Conservation (phyloP, 306 rosid genomes). For the Vachellia pachyceras region DNA sequence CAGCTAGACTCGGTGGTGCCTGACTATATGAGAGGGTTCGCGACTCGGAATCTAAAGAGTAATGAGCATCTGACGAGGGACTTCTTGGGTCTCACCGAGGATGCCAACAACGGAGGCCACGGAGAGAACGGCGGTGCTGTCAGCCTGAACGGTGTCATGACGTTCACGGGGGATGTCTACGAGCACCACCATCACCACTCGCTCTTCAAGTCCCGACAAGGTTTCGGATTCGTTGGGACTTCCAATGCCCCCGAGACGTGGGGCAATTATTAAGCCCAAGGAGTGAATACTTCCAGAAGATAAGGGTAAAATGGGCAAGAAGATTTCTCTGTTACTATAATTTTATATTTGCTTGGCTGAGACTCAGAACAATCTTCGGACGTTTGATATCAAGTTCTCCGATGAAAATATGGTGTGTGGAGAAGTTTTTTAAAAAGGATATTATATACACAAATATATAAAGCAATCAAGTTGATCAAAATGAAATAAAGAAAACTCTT, state of each 20-base stretch:
- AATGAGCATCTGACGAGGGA: slow-evolving; percentile 79
- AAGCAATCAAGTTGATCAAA: background rate
- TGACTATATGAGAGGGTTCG: slow-evolving; percentile 45
- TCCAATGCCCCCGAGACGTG: slow-evolving; percentile 63
- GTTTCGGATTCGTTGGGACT: slow-evolving; percentile 71
- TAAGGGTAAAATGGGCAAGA: slow-evolving; percentile 29
- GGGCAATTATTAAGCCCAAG: slow-evolving; percentile 51
- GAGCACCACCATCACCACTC: slow-evolving; percentile 47
- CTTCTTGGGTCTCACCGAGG: slow-evolving; percentile 78
- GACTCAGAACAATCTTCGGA: background rate
- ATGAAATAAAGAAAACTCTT: background rate
- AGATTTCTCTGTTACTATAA: background rate
- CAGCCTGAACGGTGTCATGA: slow-evolving; percentile 60
- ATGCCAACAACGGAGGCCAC: slow-evolving; percentile 23
- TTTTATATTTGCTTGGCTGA: background rate
- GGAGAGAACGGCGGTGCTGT: slow-evolving; percentile 34
- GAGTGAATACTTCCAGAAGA: background rate
- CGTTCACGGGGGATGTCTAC: slow-evolving; percentile 58
- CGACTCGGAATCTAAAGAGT: slow-evolving; percentile 42
- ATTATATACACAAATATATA: background rate
- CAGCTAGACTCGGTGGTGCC: slow-evolving; percentile 50
- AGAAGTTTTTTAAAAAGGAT: background rate
- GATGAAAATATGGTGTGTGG: background rate
- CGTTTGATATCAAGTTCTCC: background rate
- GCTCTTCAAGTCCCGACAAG: slow-evolving; percentile 58